Evolutionary conservation across 2,329 filamentous ascomycete species (phyloP).

Genomic region (Elsinoe australis): DNA sequence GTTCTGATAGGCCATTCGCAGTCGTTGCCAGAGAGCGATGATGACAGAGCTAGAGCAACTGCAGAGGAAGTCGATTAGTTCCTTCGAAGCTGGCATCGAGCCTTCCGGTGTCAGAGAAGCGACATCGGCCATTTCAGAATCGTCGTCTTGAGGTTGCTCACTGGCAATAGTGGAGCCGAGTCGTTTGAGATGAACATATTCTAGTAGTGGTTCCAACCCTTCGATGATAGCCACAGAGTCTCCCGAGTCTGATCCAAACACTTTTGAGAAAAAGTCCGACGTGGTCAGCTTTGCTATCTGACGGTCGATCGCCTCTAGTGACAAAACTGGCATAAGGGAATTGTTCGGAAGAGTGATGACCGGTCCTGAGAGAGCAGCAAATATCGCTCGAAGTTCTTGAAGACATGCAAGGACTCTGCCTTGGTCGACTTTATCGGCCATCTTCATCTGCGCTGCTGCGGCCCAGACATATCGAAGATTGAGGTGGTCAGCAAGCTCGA

Average conservation of each 20-base stretch:
- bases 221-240: constrained; percentile 83
- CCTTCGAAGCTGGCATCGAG: constrained; percentile 43
- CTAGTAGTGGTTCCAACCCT: constrained; percentile 83
- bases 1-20: constrained; percentile 79
- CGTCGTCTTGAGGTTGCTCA: too few relatives aligned
- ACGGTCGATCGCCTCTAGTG: constrained; percentile 71
- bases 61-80: constrained; percentile 78
- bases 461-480: constrained; percentile 59
- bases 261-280: constrained; percentile 87
- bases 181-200: constrained; percentile 46
- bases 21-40: constrained; percentile 79
- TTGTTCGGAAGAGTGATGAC: constrained; percentile 70
- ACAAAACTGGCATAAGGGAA: constrained; percentile 78
- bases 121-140: neutral
- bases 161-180: neutral
- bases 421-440: constrained; percentile 48
- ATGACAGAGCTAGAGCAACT: constrained; percentile 74
- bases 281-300: constrained; percentile 90
- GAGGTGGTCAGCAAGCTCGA: constrained; percentile 33
- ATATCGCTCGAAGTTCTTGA: constrained; percentile 51
- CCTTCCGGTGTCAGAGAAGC: neutral
- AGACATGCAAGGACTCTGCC: constrained; percentile 56
- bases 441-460: constrained; percentile 53
- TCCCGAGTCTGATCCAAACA: constrained; percentile 76
- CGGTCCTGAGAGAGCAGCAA: constrained; percentile 43